Evolutionary conservation across 2,329 filamentous ascomycete species (phyloP), one percentile per base, ranked within the genome.

Genomic region (Aspergillus nomiae): DNA sequence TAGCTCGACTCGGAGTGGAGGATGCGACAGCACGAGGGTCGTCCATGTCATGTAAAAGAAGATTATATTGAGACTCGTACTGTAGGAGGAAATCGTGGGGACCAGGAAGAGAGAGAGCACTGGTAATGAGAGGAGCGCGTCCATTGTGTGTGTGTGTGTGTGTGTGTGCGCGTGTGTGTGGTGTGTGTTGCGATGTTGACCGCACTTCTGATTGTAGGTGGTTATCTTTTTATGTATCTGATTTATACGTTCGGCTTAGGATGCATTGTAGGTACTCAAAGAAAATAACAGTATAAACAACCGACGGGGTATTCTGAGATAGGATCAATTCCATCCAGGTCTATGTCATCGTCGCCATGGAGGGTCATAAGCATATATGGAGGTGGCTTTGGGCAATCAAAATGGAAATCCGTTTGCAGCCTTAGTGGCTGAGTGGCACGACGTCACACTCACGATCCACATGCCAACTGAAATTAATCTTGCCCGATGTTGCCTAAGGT

Each of bases 11-110:
- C 87, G 86, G 19, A 95, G 81, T 0, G 91, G 88, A 1, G 89
- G 84, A 71, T 96, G 90, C 8, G 90, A 90, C 3, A 94, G 82
- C 45, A 96, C 87, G 36, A 97, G 84, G 0, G 92, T 94, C 7
- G 88, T 88, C 93, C 93, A 97, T 69, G 92, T 94, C 81, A 96
- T 86, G 76, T 93, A 94, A 78, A 97, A 95, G 82, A 96, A 94
- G 65, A 96, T 81, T 28, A 96, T 80, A 76, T 95, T 97, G 66
- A 96, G 82, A 1, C 89, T 93, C 1, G 92, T 94, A 48, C 83
- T 89, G 81, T 90, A 93, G 8, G 90, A 90, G 8, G 87, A 85
- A 62, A 88, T 51, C 12, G 69, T 66, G 6, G 73, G 74, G 2
- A 76, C 46, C 10, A 76, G 65, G 41, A 75, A 65, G 26, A 76